Percentiles rank a stretch among this genome's conserved stretches.
Evolutionary conservation across 345 rosid species (phyloP).

Genomic region (Ricinus communis): DNA sequence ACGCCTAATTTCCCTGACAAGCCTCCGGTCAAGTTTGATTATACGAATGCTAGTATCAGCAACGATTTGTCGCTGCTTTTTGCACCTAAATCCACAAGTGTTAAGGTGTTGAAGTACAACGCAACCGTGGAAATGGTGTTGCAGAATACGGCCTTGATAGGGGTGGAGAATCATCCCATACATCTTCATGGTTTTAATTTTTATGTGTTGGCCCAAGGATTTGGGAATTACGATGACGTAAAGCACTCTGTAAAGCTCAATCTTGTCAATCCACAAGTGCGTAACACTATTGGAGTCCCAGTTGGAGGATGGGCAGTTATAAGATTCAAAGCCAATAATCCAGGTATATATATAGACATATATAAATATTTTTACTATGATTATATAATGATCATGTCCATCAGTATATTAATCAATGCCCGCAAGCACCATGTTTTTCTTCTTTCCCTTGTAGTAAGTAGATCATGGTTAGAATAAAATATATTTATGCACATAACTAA

Average conservation of each 20-base stretch:
- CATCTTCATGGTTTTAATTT: slow-evolving; percentile 84
- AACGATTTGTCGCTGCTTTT: slow-evolving; percentile 31
- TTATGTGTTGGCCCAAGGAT: slow-evolving; percentile 83
- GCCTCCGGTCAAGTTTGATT: slow-evolving; percentile 64
- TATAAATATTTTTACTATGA: no score
- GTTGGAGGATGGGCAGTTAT: slow-evolving; percentile 40
- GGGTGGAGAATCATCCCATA: slow-evolving; percentile 77
- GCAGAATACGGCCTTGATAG: slow-evolving; percentile 68
- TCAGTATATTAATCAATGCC: no score
- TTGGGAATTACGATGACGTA: slow-evolving; percentile 64
- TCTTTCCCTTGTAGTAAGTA: no score
- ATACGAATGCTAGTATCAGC: slow-evolving; percentile 46
- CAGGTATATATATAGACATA: slow-evolving; percentile 63
- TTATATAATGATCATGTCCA: no score
- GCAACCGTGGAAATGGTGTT: slow-evolving; percentile 68
- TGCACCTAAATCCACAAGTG: slow-evolving; percentile 55
- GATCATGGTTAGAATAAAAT: no score
- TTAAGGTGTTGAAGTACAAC: slow-evolving; percentile 64
- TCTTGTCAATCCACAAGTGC: slow-evolving; percentile 56
- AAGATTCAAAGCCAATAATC: slow-evolving; percentile 79
- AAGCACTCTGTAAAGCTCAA: slow-evolving; percentile 54
- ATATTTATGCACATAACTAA: neutral
- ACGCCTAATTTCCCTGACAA: slow-evolving; percentile 59
- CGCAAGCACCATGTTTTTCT: no score
- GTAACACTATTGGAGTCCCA: slow-evolving; percentile 79